A percentile compares a stretch with the other conserved stretches of the same genome.
phyloP scores from a whole-genome alignment of 169 alveolate genomes.

The Cryptosporidium bovis region DNA sequence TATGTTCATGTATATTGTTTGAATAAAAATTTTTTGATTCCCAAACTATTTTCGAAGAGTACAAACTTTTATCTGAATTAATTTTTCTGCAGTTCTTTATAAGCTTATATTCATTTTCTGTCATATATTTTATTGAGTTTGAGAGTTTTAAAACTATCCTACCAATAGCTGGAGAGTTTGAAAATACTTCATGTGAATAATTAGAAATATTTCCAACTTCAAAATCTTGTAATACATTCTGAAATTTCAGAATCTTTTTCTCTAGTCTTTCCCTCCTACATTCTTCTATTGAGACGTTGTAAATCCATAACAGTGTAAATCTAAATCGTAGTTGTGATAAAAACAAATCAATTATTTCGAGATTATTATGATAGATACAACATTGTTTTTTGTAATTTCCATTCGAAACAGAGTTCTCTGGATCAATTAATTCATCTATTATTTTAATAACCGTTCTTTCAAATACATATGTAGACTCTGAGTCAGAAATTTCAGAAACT shows the following conservation, averaged over 20 bases:
- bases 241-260: slow-evolving; percentile 49
- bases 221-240: slow-evolving; percentile 19
- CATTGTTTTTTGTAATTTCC: slow-evolving; percentile 6
- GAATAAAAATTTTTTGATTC: neutral
- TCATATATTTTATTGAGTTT: slow-evolving; percentile 4
- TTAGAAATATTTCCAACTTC: slow-evolving; percentile 17
- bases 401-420: neutral
- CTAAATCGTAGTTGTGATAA: slow-evolving; percentile 72
- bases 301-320: slow-evolving; percentile 51
- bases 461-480: slow-evolving; percentile 15
- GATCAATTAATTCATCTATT: slow-evolving; percentile 22
- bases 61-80: slow-evolving; percentile 4
- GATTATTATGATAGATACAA: slow-evolving; percentile 58
- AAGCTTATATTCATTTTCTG: slow-evolving; percentile 5
- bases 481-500: slow-evolving; percentile 57
- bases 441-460: slow-evolving; percentile 17
- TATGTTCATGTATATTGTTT: neutral
- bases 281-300: slow-evolving; percentile 40
- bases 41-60: slow-evolving; percentile 40
- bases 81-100: slow-evolving; percentile 10
- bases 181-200: neutral
- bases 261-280: slow-evolving; percentile 51
- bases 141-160: slow-evolving; percentile 21
- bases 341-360: slow-evolving; percentile 53
- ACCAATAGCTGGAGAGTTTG: slow-evolving; percentile 22